A percentile compares a stretch with the other conserved stretches of the same genome.
Evolutionary conservation across 768 basidiomycete species (phyloP).

Genomic region (Xerocomellus amylosporus): DNA sequence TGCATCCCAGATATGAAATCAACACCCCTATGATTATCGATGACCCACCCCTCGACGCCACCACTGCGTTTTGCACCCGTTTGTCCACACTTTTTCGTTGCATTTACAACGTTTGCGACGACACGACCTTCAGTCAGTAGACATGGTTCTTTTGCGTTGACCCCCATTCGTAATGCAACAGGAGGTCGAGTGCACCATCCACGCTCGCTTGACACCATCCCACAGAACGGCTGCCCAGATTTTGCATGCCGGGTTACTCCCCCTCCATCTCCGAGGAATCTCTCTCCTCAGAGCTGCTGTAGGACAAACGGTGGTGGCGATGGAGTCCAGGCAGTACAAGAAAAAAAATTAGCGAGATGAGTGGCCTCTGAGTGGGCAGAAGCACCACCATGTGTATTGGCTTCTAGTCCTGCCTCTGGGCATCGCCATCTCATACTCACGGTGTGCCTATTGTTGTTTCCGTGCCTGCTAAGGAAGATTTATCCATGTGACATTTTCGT

Average conservation of each 20-base stretch:
- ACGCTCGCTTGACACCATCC: slow-evolving; percentile 2
- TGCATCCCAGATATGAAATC: slow-evolving; percentile 31
- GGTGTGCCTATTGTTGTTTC: slow-evolving; percentile 9
- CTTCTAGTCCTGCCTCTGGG: slow-evolving; percentile 25
- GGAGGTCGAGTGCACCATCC: slow-evolving; percentile 6
- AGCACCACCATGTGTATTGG: slow-evolving; percentile 23
- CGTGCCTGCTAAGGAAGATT: slow-evolving; percentile 14
- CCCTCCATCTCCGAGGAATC: slow-evolving; percentile 25
- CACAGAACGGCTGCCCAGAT: background rate
- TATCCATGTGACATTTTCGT: slow-evolving; percentile 17
- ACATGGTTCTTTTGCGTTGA: slow-evolving; percentile 6
- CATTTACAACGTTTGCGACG: slow-evolving; percentile 2
- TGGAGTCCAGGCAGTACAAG: slow-evolving; percentile 16
- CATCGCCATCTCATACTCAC: slow-evolving; percentile 22
- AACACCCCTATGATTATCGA: slow-evolving; percentile 26
- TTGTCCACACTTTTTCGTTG: slow-evolving; percentile 10
- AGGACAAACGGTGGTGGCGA: slow-evolving; percentile 3
- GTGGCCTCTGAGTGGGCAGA: slow-evolving; percentile 30
- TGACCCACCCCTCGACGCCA: slow-evolving; percentile 4
- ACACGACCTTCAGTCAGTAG: slow-evolving; percentile 1
- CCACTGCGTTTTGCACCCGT: slow-evolving; percentile 10
- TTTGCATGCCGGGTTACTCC: background rate
- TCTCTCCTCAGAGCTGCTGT: background rate
- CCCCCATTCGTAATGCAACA: slow-evolving; percentile 1
- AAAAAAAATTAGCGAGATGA: slow-evolving; percentile 23